Conservation (phyloP, 2,329 filamentous ascomycete species). For the Penicillium griseofulvum region DNA sequence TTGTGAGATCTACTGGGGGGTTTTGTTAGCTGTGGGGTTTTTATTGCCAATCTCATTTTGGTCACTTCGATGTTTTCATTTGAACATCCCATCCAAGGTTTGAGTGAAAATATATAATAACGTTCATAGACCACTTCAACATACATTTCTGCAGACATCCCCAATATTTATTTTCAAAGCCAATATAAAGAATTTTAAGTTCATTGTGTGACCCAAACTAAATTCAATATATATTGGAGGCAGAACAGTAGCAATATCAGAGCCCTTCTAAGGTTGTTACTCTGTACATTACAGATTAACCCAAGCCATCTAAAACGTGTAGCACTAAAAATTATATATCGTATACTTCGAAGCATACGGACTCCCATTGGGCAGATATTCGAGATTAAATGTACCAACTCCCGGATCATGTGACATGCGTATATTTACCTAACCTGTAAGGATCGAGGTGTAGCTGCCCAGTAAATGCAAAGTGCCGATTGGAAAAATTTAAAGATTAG, state of each 20-base stretch:
- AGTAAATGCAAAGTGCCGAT: background rate
- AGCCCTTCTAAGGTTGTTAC: no score
- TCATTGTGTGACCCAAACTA: no score
- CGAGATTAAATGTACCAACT: background rate
- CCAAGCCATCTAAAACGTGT: background rate
- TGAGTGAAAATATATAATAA: background rate
- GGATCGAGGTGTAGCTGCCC: constrained; percentile 8
- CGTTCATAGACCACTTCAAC: no score
- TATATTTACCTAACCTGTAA: constrained; percentile 20
- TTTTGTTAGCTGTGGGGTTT: no score
- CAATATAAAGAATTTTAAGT: background rate
- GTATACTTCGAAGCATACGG: background rate
- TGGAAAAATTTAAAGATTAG: background rate
- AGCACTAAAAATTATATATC: constrained; percentile 1
- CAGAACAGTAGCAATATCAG: background rate
- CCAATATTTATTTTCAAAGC: background rate
- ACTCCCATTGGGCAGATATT: background rate
- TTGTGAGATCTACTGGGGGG: accelerated
- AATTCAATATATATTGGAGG: background rate
- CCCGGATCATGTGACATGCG: background rate
- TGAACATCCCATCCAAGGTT: no score
- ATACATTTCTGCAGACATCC: background rate
- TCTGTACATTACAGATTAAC: no score
- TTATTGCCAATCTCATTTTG: background rate
- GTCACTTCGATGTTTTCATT: background rate